Evolutionary conservation across 106 monocot genomes (phyloP).

Genomic region (Platanthera guangdongensis): DNA sequence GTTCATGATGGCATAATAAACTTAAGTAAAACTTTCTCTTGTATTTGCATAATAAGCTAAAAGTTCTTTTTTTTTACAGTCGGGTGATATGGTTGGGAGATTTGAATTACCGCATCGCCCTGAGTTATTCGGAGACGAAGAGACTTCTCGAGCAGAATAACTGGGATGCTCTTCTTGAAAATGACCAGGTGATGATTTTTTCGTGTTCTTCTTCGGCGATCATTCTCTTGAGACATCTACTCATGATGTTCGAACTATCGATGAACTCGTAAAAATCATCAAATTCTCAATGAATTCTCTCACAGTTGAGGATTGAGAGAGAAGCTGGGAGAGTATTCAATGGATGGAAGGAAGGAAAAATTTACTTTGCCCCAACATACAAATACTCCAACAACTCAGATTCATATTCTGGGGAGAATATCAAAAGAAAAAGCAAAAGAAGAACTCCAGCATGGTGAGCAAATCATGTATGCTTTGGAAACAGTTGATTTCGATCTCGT

Average conservation of each 20-base stretch:
- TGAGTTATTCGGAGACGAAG: constrained; percentile 42
- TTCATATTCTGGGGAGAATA: constrained; percentile 9
- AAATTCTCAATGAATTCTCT: neutral
- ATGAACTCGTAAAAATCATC: neutral
- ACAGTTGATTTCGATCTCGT: too few relatives aligned
- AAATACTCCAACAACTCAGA: constrained; percentile 15
- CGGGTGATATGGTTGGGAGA: constrained; percentile 61
- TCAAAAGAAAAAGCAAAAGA: neutral
- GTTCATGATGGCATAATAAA: too few relatives aligned
- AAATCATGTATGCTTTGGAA: neutral
- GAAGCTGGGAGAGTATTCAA: constrained; percentile 13
- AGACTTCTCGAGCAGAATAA: constrained; percentile 37
- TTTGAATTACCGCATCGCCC: constrained; percentile 50
- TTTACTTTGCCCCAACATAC: constrained; percentile 14
- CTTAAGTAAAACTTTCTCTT: too few relatives aligned
- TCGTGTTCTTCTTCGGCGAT: neutral
- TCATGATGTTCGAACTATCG: neutral
- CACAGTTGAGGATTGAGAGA: constrained; percentile 8
- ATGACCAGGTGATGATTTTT: constrained; percentile 37
- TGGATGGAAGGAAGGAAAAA: constrained; percentile 14
- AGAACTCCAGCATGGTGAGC: constrained; percentile 14
- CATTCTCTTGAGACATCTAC: neutral
- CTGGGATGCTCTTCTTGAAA: constrained; percentile 51
- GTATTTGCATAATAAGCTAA: too few relatives aligned
- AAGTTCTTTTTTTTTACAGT: constrained; percentile 8